phyloP scores from a whole-genome alignment of 2,329 filamentous ascomycete genomes.

The Aspergillus alliaceus region DNA sequence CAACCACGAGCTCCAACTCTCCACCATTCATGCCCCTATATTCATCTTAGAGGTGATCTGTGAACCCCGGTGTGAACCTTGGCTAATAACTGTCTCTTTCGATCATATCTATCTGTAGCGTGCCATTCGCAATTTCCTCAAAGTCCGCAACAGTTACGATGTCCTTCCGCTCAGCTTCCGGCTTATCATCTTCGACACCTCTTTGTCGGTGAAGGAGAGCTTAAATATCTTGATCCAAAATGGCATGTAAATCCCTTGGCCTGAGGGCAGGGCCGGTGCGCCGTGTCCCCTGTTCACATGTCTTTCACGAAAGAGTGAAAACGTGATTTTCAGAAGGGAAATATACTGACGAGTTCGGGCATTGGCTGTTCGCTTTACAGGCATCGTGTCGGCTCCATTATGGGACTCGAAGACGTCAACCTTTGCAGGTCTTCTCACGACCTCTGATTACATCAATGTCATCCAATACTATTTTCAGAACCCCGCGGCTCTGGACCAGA shows the following conservation, averaged over 20 bases:
- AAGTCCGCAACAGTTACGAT: constrained; percentile 95
- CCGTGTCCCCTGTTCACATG: neutral
- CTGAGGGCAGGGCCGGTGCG: neutral
- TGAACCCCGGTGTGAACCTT: constrained; percentile 13
- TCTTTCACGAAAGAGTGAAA: neutral
- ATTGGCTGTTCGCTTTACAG: constrained; percentile 49
- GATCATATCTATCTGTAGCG: constrained; percentile 55
- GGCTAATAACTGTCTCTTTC: constrained; percentile 26
- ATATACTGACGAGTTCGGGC: constrained; percentile 18
- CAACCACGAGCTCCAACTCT: neutral
- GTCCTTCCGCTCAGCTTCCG: constrained; percentile 94
- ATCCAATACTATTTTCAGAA: constrained; percentile 99
- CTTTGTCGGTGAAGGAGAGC: constrained; percentile 94
- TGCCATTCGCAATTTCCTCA: constrained; percentile 92
- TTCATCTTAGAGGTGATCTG: constrained; percentile 1
- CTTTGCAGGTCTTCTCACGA: constrained; percentile 91
- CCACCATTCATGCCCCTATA: neutral
- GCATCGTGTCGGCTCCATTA: constrained; percentile 93
- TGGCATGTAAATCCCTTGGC: constrained; percentile 56
- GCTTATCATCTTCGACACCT: constrained; percentile 92
- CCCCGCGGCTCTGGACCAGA: constrained; percentile 81
- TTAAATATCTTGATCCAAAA: constrained; percentile 94
- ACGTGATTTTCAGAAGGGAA: neutral
- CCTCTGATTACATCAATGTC: constrained; percentile 96
- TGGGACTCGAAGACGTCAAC: constrained; percentile 94